Evolutionary conservation across 2,329 filamentous ascomycete species (phyloP), one percentile per base, ranked within the genome.

Genomic region (Microsporum canis): DNA sequence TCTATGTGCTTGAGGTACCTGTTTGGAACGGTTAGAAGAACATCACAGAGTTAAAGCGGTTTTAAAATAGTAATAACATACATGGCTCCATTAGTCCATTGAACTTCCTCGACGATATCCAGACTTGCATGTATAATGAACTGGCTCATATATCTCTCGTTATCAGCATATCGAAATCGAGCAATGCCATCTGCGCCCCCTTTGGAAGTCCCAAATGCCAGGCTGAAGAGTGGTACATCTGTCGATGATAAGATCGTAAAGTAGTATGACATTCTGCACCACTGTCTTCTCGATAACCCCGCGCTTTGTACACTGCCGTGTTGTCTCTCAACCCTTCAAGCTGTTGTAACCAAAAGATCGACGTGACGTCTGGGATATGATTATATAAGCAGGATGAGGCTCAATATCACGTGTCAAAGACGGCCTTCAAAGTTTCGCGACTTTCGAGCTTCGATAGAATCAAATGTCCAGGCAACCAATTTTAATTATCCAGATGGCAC

Each of bases 1-100:
- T 99, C 94, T 75, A 97, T 87, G 75, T 89, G 89, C 75, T 96
- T 97, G 66, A 99, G 86, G 74, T 97, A 96, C 85, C 89, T 95
- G 65, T 34, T 43, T 8, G 41, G 5, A 47, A 14, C 3, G 29
- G 47, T 41, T 47, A 58, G 57, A 41, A 12, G n/a, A 39, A 8
- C 8, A 14, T 5, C 27, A 51, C 4, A 2, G 3, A 12, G 23
- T 3, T 29, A 47, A 34, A 41, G 2, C 10, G 14, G 14, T 47
- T n/a, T 59, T 62, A 67, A 31, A 3, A 29, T 31, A 65, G 2
- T 65, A 34, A 7, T 23, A 39, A 72, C 80, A 65, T 78, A 95
- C 90, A 95, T 88, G 68, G 89, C 86, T 3, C 88, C 88, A 64
- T 81, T 89, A 5, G 85, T 87, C 92, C 94, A 99, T 77, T 97